A percentile compares a stretch with the other conserved stretches of the same genome.
These are phyloP conservation scores for Alternaria hordeiaustralica DNA, from an alignment of 2,329 filamentous ascomycete genomes.

Conservation along the genomic window DNA sequence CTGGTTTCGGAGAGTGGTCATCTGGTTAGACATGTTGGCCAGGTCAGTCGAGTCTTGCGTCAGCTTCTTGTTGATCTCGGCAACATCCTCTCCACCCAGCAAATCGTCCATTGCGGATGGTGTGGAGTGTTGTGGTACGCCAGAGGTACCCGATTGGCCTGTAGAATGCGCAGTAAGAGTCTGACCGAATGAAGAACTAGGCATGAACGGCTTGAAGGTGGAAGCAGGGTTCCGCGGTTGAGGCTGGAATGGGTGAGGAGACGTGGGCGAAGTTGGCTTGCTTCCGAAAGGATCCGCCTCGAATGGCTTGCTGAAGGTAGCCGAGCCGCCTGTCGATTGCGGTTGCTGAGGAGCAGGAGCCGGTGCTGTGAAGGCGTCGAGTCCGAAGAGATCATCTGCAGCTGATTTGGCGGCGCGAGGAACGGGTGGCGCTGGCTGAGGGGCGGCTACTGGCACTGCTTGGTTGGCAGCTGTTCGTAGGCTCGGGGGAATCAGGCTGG, in stretches of 20 bases:
- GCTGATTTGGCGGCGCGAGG: conserved; percentile 69
- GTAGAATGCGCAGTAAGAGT: conserved; percentile 78
- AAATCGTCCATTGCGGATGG: conserved; percentile 76
- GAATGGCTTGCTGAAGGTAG: conserved; percentile 49
- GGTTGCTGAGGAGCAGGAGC: conserved; percentile 62
- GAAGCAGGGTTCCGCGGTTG: conserved; percentile 51
- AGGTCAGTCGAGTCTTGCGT: conserved; percentile 90
- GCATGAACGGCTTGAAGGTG: conserved; percentile 88
- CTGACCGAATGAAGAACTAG: conserved; percentile 90
- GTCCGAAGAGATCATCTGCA: conserved; percentile 89
- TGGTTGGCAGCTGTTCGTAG: conserved; percentile 67
- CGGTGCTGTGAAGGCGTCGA: conserved; percentile 71
- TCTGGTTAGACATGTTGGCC: conserved; percentile 94
- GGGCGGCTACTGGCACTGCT: conserved; percentile 54
- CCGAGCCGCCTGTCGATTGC: conserved; percentile 77
- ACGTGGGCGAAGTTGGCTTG: conserved; percentile 59
- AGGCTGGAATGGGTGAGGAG: conserved; percentile 59
- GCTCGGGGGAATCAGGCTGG: conserved; percentile 83
- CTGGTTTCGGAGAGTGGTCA: conserved; percentile 87
- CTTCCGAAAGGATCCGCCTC: conserved; percentile 69
- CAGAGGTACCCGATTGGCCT: conserved; percentile 62
- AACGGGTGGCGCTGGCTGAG: conserved; percentile 51
- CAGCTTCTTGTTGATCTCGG: conserved; percentile 85
- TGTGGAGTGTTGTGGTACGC: conserved; percentile 48
- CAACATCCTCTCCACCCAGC: conserved; percentile 81